Evolutionary conservation across 2,329 filamentous ascomycete genomes (phyloP).

Genomic region (Rutstroemia sp.): DNA sequence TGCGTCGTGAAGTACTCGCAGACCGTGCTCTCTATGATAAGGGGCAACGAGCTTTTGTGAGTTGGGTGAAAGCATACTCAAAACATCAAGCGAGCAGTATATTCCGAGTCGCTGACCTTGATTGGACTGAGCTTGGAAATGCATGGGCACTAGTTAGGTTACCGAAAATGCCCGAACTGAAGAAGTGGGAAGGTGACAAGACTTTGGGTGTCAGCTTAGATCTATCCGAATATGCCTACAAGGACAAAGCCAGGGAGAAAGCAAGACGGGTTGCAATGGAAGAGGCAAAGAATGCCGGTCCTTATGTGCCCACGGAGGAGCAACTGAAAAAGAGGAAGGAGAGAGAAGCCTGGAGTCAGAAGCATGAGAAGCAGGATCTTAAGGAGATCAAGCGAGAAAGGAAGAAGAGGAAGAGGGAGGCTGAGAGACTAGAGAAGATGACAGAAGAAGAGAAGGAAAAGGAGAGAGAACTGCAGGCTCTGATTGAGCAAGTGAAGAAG

Average conservation of each 20-base stretch:
- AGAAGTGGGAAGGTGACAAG: constrained; percentile 62
- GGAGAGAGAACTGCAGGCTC: constrained; percentile 52
- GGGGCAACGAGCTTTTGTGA: constrained; percentile 84
- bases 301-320: constrained; percentile 32
- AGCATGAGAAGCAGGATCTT: constrained; percentile 57
- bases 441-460: constrained; percentile 62
- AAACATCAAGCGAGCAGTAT: constrained; percentile 90
- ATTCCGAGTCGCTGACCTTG: constrained; percentile 72
- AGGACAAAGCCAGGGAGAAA: constrained; percentile 64
- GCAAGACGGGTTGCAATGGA: constrained; percentile 50
- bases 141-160: constrained; percentile 83
- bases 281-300: constrained; percentile 38
- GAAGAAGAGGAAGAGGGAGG: constrained; percentile 56
- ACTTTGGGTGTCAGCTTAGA: constrained; percentile 56
- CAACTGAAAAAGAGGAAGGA: constrained; percentile 50
- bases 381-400: constrained; percentile 56
- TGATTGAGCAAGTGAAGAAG: constrained; percentile 57
- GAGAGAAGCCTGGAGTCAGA: constrained; percentile 66
- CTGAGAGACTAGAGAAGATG: constrained; percentile 55
- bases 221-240: constrained; percentile 62
- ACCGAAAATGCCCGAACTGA: constrained; percentile 89
- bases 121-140: constrained; percentile 75
- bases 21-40: constrained; percentile 65
- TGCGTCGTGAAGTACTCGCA: constrained; percentile 49
- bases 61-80: constrained; percentile 84